Conservation (phyloP, 108 stramenopile species). For the Pelagomonas calceolata region DNA sequence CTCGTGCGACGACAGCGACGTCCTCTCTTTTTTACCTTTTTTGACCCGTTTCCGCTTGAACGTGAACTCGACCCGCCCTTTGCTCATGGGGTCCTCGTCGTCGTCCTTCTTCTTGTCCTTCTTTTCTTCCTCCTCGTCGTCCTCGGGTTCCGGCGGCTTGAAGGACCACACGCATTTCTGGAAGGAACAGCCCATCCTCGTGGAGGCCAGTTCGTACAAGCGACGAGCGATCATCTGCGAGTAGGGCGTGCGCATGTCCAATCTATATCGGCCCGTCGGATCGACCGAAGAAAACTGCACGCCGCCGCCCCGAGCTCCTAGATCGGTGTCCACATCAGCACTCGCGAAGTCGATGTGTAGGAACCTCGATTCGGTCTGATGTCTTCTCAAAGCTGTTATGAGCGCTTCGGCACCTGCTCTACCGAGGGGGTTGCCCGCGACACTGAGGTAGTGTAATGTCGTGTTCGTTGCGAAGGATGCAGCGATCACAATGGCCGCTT, state of each 20-base stretch:
- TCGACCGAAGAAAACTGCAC: not conserved
- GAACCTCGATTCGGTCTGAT: not conserved
- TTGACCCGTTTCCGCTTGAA: not conserved
- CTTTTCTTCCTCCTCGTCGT: no score
- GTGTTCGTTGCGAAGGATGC: not conserved
- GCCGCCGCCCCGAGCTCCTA: not conserved
- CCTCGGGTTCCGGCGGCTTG: no score
- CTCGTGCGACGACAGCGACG: no score
- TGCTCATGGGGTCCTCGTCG: not conserved
- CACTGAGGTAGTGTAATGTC: not conserved
- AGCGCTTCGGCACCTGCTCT: conserved; percentile 4
- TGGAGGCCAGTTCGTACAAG: conserved; percentile 1
- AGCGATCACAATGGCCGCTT: conserved; percentile 16
- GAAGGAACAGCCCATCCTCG: conserved; percentile 1
- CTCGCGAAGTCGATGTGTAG: not conserved
- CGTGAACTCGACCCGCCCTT: no score
- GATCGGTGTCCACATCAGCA: conserved; percentile 4
- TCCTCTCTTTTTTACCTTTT: not conserved
- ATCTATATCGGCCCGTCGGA: conserved; percentile 2
- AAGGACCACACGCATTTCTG: not conserved
- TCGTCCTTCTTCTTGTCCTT: not conserved
- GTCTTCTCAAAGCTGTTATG: not conserved
- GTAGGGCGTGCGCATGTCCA: conserved; percentile 12
- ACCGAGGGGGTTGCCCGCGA: conserved; percentile 8
- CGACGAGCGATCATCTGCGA: conserved; percentile 3